phyloP scores from a whole-genome alignment of 1,284 basidiomycete species.

The Cryptococcus jaspeensis region DNA sequence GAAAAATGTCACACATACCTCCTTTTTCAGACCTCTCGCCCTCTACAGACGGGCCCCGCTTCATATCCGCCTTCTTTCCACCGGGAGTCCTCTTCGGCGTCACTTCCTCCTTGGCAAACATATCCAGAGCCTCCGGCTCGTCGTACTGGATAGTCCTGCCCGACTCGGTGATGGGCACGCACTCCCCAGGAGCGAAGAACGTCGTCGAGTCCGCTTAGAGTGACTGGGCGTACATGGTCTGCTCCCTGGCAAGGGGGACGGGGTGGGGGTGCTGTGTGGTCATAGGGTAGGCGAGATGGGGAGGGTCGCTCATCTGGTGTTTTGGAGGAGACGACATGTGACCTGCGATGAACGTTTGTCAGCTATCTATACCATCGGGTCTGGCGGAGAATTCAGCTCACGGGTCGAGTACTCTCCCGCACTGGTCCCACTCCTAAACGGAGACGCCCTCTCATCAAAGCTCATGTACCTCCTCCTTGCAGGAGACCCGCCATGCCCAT shows the following conservation, averaged over 20 bases:
- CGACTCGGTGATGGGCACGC: constrained; percentile 9
- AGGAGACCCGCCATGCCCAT: constrained; percentile 1
- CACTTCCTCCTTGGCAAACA: constrained; percentile 17
- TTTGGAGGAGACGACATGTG: constrained; percentile 20
- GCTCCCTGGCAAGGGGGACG: constrained; percentile 14
- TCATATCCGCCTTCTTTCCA: constrained; percentile 21
- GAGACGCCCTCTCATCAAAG: constrained; percentile 11
- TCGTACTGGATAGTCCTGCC: constrained; percentile 1
- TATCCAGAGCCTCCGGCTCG: constrained; percentile 19
- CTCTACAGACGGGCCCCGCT: constrained; percentile 21
- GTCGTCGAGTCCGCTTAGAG: constrained; percentile 12
- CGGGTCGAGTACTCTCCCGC: too few relatives aligned
- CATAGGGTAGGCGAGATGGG: neutral
- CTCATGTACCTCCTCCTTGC: constrained; percentile 14
- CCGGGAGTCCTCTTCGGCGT: constrained; percentile 30
- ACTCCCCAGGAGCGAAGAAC: constrained; percentile 17
- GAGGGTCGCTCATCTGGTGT: neutral
- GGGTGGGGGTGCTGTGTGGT: constrained; percentile 31
- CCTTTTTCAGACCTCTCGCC: constrained; percentile 21
- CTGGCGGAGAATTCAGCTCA: too few relatives aligned
- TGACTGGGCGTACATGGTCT: constrained; percentile 8
- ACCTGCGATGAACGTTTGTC: constrained; percentile 7
- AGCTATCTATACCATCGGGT: neutral
- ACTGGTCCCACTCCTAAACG: neutral
- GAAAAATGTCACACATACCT: constrained; percentile 13